These are phyloP conservation scores for Colletotrichum coccodes DNA, from an alignment of 2,329 filamentous ascomycete genomes.

Conservation along the genomic window DNA sequence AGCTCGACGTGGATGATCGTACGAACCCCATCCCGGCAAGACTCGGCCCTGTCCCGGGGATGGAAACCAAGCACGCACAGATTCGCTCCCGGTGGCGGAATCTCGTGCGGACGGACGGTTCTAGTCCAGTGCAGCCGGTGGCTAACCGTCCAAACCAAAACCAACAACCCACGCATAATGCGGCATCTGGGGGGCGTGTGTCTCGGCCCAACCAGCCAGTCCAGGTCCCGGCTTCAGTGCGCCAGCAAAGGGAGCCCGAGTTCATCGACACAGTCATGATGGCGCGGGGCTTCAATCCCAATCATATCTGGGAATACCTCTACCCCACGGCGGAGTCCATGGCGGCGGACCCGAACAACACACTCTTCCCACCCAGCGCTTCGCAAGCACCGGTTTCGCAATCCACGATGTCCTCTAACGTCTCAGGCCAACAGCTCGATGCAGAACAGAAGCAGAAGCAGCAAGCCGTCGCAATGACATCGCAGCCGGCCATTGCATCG, in stretches of 20 bases:
- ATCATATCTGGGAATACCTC: conserved; percentile 31
- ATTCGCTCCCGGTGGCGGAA: conserved; percentile 60
- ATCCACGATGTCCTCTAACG: conserved; percentile 4
- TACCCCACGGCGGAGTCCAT: conserved; percentile 29
- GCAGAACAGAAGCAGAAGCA: conserved; percentile 33
- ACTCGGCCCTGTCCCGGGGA: conserved; percentile 59
- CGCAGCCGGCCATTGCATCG: conserved; percentile 34
- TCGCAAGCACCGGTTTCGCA: neutral
- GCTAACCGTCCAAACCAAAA: neutral
- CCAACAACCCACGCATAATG: conserved; percentile 8
- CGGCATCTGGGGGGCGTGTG: neutral
- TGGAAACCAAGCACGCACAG: conserved; percentile 58
- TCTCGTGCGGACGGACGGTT: conserved; percentile 51
- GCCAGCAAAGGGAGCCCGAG: conserved; percentile 5
- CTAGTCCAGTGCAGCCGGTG: conserved; percentile 37
- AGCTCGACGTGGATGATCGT: conserved; percentile 60
- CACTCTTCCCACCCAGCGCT: conserved; percentile 15
- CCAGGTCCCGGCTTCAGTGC: neutral
- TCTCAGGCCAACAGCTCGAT: conserved; percentile 22
- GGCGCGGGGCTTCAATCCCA: conserved; percentile 21
- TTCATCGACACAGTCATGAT: conserved; percentile 33
- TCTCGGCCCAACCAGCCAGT: neutral
- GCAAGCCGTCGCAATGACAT: conserved; percentile 34
- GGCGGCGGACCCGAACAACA: conserved; percentile 25
- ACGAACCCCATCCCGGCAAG: conserved; percentile 53